A percentile compares a stretch with the other conserved stretches of the same genome.
These are phyloP conservation scores for Pythium biforme DNA, from an alignment of 352 stramenopile genomes.

Conservation along the genomic window DNA sequence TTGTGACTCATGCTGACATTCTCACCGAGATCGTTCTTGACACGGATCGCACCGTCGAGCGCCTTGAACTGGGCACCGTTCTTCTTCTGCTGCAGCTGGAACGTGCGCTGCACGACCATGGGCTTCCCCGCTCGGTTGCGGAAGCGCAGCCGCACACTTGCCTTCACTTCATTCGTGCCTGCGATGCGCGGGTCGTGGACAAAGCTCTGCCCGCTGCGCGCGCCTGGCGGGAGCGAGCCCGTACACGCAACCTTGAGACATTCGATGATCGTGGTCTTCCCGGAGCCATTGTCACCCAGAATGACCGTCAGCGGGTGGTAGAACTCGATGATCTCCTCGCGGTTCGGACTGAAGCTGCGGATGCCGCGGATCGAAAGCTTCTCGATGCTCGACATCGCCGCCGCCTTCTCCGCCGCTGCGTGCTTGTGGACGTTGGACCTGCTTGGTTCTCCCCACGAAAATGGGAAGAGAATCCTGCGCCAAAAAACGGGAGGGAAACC, in stretches of 20 bases:
- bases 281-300: slow-evolving; percentile 94
- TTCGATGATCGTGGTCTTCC: slow-evolving; percentile 99
- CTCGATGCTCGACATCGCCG: slow-evolving; percentile 96
- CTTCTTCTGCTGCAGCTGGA: slow-evolving; percentile 95
- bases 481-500: slow-evolving; percentile 9
- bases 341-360: slow-evolving; percentile 96
- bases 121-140: slow-evolving; percentile 85
- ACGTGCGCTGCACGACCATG: slow-evolving; percentile 93
- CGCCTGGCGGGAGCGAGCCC: slow-evolving; percentile 91
- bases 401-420: neutral
- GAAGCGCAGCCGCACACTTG: slow-evolving; percentile 90
- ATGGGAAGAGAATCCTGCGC: slow-evolving; percentile 14
- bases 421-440: neutral
- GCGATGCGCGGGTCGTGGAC: slow-evolving; percentile 96
- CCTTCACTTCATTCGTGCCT: slow-evolving; percentile 91
- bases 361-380: slow-evolving; percentile 99
- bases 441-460: neutral
- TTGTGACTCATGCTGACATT: slow-evolving; percentile 93
- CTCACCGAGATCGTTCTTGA: slow-evolving; percentile 89
- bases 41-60: slow-evolving; percentile 94
- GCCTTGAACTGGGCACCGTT: slow-evolving; percentile 92
- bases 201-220: slow-evolving; percentile 90
- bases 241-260: slow-evolving; percentile 98
- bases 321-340: slow-evolving; percentile 96
- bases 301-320: slow-evolving; percentile 99